These are phyloP conservation scores for Apophysomyces sp. DNA, from an alignment of 371 early-diverging fungal species.

Conservation along the genomic window DNA sequence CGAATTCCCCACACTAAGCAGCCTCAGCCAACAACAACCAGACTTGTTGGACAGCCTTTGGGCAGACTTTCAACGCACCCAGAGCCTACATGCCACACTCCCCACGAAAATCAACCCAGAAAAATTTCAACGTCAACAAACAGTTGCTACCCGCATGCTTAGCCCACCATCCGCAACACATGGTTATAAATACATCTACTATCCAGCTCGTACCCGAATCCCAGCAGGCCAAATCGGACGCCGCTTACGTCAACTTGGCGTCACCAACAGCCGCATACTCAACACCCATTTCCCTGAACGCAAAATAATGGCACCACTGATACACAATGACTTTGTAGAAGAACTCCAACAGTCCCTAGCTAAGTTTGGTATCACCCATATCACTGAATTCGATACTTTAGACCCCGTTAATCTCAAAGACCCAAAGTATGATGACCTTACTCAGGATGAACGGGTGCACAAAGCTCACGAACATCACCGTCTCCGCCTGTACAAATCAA, in stretches of 20 bases:
- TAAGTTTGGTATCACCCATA: background rate
- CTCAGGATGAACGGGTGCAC: background rate
- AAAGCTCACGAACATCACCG: background rate
- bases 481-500: background rate
- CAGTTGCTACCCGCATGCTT: background rate
- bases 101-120: slow-evolving; percentile 6
- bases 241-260: background rate
- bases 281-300: slow-evolving; percentile 4
- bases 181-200: background rate
- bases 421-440: slow-evolving; percentile 4
- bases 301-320: background rate
- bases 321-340: slow-evolving; percentile 5
- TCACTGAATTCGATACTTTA: slow-evolving; percentile 4
- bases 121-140: background rate
- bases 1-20: too few relatives aligned
- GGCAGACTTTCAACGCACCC: background rate
- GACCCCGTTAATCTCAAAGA: slow-evolving; percentile 3
- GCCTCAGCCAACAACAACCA: too few relatives aligned
- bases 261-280: background rate
- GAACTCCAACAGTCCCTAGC: background rate
- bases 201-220: background rate
- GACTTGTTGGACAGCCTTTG: too few relatives aligned
- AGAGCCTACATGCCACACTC: background rate
- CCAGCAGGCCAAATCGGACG: background rate
- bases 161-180: background rate